Conservation (phyloP, 345 rosid genomes). For the Rhizophora apiculata region DNA sequence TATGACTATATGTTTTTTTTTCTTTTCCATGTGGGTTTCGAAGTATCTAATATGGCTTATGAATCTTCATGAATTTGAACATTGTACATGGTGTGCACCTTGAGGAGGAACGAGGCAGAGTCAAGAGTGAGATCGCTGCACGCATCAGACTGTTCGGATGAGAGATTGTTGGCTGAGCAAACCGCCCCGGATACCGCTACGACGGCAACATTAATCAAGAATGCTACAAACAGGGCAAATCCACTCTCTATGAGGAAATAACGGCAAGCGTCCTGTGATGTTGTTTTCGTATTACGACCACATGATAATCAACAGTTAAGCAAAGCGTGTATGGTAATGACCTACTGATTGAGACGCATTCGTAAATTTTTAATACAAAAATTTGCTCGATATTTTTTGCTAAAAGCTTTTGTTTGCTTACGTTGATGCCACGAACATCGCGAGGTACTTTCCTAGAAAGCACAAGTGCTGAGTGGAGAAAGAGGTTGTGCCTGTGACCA, state of each 20-base stretch:
- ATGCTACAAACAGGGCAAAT: slow-evolving; percentile 56
- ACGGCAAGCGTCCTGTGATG: slow-evolving; percentile 51
- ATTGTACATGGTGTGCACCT: slow-evolving; percentile 22
- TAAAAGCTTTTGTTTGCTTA: slow-evolving; percentile 12
- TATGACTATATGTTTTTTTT: too few species aligned
- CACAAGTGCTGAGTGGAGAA: slow-evolving; percentile 45
- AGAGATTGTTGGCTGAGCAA: slow-evolving; percentile 33
- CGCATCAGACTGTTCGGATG: slow-evolving; percentile 19
- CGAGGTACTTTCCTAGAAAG: slow-evolving; percentile 39
- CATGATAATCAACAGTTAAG: not conserved
- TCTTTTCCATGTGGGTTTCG: too few species aligned
- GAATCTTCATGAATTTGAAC: not conserved
- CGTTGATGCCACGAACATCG: slow-evolving; percentile 48
- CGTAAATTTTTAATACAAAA: too few species aligned
- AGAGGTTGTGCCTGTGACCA: slow-evolving; percentile 41
- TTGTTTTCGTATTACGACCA: too few species aligned
- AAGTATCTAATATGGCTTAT: too few species aligned
- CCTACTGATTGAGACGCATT: not conserved
- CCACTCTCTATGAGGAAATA: slow-evolving; percentile 64
- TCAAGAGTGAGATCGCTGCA: slow-evolving; percentile 55
- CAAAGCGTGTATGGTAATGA: not conserved
- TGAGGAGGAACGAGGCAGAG: slow-evolving; percentile 74
- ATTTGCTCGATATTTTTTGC: not conserved
- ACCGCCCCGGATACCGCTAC: slow-evolving; percentile 56
- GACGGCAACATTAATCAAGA: slow-evolving; percentile 56